Percentiles rank a stretch among this genome's conserved stretches.
phyloP scores from a whole-genome alignment of 768 basidiomycete genomes.

The Antrodiella citrinella region DNA sequence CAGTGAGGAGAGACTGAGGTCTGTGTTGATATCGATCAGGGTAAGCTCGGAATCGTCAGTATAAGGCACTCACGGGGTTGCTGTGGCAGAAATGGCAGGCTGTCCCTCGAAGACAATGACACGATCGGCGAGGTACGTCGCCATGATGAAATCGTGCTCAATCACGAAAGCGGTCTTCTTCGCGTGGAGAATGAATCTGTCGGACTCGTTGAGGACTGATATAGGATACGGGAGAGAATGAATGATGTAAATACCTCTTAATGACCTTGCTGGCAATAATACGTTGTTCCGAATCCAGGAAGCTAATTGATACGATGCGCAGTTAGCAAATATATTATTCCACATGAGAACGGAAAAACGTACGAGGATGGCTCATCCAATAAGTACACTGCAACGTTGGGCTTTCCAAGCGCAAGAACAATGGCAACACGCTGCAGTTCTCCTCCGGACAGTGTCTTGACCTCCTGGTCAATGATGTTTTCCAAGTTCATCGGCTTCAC shows the following conservation, averaged over 20 bases:
- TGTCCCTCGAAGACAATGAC: slow-evolving; percentile 88
- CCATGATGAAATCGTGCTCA: slow-evolving; percentile 99
- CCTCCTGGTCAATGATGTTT: slow-evolving; percentile 93
- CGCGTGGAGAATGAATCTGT: slow-evolving; percentile 91
- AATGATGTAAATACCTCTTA: slow-evolving; percentile 53
- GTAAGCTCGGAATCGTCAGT: too few relatives aligned
- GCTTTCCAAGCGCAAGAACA: slow-evolving; percentile 83
- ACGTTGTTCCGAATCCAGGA: slow-evolving; percentile 99
- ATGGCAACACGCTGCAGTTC: slow-evolving; percentile 97
- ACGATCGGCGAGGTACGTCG: slow-evolving; percentile 96
- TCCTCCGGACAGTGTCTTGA: slow-evolving; percentile 96
- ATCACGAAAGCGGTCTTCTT: slow-evolving; percentile 99
- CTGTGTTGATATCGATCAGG: slow-evolving; percentile 33
- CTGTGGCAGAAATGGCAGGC: slow-evolving; percentile 83
- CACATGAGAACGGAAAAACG: slow-evolving; percentile 14
- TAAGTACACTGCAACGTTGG: slow-evolving; percentile 82
- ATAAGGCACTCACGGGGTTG: slow-evolving; percentile 72
- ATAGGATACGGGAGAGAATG: slow-evolving; percentile 1
- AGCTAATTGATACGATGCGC: slow-evolving; percentile 34
- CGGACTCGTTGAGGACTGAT: too few relatives aligned
- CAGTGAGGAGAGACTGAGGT: slow-evolving; percentile 88
- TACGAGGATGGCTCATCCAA: slow-evolving; percentile 90
- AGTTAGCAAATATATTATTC: background rate
- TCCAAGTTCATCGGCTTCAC: slow-evolving; percentile 97
- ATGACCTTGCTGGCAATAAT: slow-evolving; percentile 97